phyloP scores from a whole-genome alignment of 495 filamentous ascomycete genomes.

The Penicillium alfredii region DNA sequence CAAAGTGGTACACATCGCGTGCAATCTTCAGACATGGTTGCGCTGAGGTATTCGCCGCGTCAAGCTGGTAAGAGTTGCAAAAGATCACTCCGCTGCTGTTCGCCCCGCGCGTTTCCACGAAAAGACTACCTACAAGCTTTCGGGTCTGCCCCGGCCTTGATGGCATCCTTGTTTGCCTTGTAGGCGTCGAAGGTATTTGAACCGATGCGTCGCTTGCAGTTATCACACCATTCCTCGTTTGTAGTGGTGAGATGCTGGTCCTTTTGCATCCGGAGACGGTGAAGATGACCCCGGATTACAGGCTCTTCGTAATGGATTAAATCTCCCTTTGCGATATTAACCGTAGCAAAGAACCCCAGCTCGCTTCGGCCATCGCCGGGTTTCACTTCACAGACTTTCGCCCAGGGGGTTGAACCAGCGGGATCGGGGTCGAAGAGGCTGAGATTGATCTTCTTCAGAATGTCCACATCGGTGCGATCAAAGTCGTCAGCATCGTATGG shows the following conservation, averaged over 20 bases:
- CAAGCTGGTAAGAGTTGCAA: too few relatives aligned
- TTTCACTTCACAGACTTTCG: not conserved
- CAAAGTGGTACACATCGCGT: constrained; percentile 20
- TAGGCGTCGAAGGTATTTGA: too few relatives aligned
- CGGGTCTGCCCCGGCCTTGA: too few relatives aligned
- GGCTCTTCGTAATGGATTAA: constrained; percentile 26
- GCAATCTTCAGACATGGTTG: constrained; percentile 21
- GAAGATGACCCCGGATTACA: constrained; percentile 25
- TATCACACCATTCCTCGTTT: constrained; percentile 19
- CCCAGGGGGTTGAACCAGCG: too few relatives aligned
- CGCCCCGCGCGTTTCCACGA: constrained; percentile 2
- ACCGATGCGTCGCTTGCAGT: constrained; percentile 13
- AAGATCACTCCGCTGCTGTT: constrained; percentile 6
- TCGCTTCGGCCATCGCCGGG: not conserved
- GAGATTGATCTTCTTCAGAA: constrained; percentile 10
- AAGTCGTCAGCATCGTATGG: constrained; percentile 24
- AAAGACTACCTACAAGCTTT: too few relatives aligned
- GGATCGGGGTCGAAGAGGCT: constrained; percentile 10
- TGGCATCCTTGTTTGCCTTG: too few relatives aligned
- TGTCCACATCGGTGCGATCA: constrained; percentile 1
- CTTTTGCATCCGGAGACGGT: constrained; percentile 1
- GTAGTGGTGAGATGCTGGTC: not conserved
- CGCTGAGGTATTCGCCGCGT: not conserved
- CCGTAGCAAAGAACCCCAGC: constrained; percentile 21
- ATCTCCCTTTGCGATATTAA: constrained; percentile 11